phyloP scores from a whole-genome alignment of 306 rosid species.

The Glycine latifolia region DNA sequence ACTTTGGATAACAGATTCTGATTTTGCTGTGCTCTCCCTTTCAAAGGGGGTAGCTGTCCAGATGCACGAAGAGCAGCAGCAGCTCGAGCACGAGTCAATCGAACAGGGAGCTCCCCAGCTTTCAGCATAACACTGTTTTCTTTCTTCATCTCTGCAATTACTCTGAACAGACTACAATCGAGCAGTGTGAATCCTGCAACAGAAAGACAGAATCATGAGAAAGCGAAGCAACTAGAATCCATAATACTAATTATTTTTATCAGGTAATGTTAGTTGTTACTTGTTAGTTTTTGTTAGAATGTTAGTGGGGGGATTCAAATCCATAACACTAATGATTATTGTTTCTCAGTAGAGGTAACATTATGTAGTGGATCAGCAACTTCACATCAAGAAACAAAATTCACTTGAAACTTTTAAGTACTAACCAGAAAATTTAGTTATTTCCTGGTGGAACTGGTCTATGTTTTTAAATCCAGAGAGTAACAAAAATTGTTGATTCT shows the following conservation, averaged over 20 bases:
- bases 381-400: conserved; percentile 12
- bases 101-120: conserved; percentile 58
- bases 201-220: conserved; percentile 38
- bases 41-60: conserved; percentile 63
- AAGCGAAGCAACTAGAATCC: conserved; percentile 18
- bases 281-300: no score
- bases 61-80: conserved; percentile 67
- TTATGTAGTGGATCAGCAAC: conserved; percentile 4
- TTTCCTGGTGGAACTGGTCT: neutral
- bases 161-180: conserved; percentile 46
- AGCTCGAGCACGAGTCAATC: conserved; percentile 80
- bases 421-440: neutral
- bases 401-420: neutral
- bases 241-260: neutral
- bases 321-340: neutral
- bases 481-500: neutral
- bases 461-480: neutral
- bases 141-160: conserved; percentile 72
- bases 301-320: neutral
- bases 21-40: conserved; percentile 47
- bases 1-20: conserved; percentile 52
- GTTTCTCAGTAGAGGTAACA: neutral
- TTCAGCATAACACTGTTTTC: conserved; percentile 52
- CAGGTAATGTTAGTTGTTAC: no score
- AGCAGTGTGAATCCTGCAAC: conserved; percentile 53